Percentiles rank a stretch among this genome's conserved stretches.
phyloP scores from a whole-genome alignment of 331 rosid species.

The Pyrus hybrid region DNA sequence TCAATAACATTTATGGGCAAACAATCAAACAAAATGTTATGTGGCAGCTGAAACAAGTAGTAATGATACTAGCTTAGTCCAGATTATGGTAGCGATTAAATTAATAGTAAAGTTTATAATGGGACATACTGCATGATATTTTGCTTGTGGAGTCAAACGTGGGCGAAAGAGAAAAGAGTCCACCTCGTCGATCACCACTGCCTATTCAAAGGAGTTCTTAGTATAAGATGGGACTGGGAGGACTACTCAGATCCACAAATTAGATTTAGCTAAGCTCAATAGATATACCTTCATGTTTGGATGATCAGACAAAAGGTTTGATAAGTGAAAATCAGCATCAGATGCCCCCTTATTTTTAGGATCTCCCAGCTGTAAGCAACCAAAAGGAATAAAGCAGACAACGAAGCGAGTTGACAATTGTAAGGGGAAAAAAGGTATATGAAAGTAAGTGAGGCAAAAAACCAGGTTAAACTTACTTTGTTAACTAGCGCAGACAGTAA shows the following conservation, averaged over 20 bases:
- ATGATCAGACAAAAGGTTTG: slow-evolving; percentile 84
- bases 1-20: neutral
- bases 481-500: slow-evolving; percentile 86
- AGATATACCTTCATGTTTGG: slow-evolving; percentile 83
- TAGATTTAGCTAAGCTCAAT: neutral
- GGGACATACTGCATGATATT: slow-evolving; percentile 81
- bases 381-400: slow-evolving; percentile 8
- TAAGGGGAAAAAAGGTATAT: neutral
- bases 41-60: neutral
- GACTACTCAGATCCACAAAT: neutral
- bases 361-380: slow-evolving; percentile 74
- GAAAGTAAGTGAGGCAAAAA: neutral
- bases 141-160: slow-evolving; percentile 66
- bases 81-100: slow-evolving; percentile 2
- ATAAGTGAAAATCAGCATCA: slow-evolving; percentile 84
- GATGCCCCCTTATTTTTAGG: slow-evolving; percentile 91
- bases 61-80: neutral
- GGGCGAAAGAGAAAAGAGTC: slow-evolving; percentile 95
- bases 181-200: slow-evolving; percentile 90
- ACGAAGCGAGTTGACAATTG: neutral
- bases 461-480: slow-evolving; percentile 51
- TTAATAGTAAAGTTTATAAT: neutral
- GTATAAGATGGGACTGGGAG: neutral
- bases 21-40: neutral
- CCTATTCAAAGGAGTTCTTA: slow-evolving; percentile 33